Percentiles rank a stretch among this genome's conserved stretches.
Conservation (phyloP, 2,329 filamentous ascomycete species). For the Penicillium sp. region DNA sequence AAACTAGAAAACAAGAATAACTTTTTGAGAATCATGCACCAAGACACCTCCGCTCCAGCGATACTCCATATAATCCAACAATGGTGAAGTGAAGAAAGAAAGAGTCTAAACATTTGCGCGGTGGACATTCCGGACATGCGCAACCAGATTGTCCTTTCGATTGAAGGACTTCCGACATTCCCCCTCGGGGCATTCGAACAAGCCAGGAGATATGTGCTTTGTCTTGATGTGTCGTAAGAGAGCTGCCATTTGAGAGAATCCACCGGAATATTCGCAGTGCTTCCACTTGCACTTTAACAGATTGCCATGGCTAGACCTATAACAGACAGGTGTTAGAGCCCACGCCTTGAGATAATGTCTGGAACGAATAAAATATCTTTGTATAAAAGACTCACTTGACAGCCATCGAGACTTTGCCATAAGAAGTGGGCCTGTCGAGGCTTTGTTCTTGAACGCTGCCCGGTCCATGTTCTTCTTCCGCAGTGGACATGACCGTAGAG, state of each 20-base stretch:
- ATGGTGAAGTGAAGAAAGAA: not conserved
- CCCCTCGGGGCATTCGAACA: not conserved
- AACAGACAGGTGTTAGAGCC: not conserved
- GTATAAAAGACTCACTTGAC: not conserved
- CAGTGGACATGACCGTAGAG: not conserved
- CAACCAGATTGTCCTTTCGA: constrained; percentile 4
- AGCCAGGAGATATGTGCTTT: not conserved
- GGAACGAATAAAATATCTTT: not conserved
- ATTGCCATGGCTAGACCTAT: not conserved
- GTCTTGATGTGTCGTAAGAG: constrained; percentile 2
- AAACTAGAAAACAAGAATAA: not conserved
- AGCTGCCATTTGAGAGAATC: constrained; percentile 1
- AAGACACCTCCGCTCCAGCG: not conserved
- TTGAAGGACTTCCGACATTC: not conserved
- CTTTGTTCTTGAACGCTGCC: too few relatives aligned
- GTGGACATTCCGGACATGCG: constrained; percentile 5
- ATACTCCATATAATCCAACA: not conserved
- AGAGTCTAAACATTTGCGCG: not conserved
- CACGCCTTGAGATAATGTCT: not conserved
- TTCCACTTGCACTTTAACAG: constrained; percentile 1
- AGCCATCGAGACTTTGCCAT: not conserved
- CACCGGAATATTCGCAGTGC: constrained; percentile 1
- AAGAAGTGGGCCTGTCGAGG: not conserved
- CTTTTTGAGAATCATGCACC: not conserved
- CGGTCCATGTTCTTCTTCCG: not conserved